Percentiles rank a stretch among this genome's conserved stretches.
These are phyloP conservation scores for Sarocladiaceae sp. DNA, from an alignment of 2,329 filamentous ascomycete species.

Conservation along the genomic window DNA sequence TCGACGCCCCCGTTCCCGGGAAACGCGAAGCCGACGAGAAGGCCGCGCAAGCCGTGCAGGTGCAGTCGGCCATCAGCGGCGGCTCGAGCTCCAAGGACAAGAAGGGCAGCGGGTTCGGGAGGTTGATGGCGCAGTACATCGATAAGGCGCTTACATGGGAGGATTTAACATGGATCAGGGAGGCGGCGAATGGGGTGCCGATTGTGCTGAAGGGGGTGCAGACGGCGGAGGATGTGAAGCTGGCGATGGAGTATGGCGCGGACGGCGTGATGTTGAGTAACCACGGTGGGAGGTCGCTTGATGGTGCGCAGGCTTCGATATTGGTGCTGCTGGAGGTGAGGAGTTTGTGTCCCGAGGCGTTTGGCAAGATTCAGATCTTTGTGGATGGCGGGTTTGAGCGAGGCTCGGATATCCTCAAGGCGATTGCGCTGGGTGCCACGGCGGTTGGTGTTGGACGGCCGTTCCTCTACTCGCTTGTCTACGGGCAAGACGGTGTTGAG, in stretches of 20 bases:
- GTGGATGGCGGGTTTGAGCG: constrained; percentile 48
- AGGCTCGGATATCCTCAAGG: constrained; percentile 49
- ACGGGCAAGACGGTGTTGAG: constrained; percentile 48
- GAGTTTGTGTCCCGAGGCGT: constrained; percentile 39
- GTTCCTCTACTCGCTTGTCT: constrained; percentile 45
- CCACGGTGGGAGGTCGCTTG: constrained; percentile 50
- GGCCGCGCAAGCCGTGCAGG: constrained; percentile 37
- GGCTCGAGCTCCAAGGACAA: constrained; percentile 39
- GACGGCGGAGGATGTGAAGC: constrained; percentile 46
- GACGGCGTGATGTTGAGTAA: constrained; percentile 52
- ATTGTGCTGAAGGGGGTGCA: constrained; percentile 54
- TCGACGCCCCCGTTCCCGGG: constrained; percentile 48
- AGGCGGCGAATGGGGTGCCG: constrained; percentile 36
- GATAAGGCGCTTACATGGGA: constrained; percentile 45
- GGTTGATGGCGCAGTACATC: constrained; percentile 45
- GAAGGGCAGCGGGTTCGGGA: constrained; percentile 45
- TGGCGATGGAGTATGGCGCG: constrained; percentile 41
- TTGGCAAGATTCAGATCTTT: constrained; percentile 43
- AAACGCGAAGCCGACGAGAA: constrained; percentile 54
- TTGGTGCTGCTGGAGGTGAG: constrained; percentile 47
- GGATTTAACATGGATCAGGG: constrained; percentile 46
- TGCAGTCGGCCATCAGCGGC: constrained; percentile 30
- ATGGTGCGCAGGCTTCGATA: constrained; percentile 42
- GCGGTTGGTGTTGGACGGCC: constrained; percentile 48
- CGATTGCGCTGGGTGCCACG: constrained; percentile 44